Evolutionary conservation across 225 moss, liverwort and hornwort genomes (phyloP).

Genomic region (Marchantia paleacea): DNA sequence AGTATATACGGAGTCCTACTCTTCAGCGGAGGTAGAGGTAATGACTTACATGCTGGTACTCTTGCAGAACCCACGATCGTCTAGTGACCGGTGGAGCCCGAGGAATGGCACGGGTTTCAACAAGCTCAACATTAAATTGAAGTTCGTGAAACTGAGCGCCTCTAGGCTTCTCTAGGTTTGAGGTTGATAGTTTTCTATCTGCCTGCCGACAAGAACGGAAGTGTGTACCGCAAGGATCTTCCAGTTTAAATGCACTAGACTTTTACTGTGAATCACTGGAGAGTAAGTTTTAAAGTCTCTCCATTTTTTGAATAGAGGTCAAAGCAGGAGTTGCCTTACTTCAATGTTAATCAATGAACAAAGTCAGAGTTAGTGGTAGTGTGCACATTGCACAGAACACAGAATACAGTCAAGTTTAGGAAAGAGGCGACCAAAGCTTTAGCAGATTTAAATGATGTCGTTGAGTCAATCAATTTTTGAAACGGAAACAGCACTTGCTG

Average conservation of each 20-base stretch:
- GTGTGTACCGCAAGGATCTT: neutral
- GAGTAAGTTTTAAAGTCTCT: neutral
- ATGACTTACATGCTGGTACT: neutral
- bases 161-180: neutral
- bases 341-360: neutral
- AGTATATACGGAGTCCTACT: neutral
- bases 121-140: neutral
- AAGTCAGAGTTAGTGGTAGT: neutral
- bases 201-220: neutral
- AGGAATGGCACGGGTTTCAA: neutral
- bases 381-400: constrained; percentile 18
- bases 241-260: constrained; percentile 3
- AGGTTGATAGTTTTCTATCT: neutral
- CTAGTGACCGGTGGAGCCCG: neutral
- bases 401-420: neutral
- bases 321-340: neutral
- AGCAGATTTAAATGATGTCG: neutral
- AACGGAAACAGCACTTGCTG: constrained; percentile 1
- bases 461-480: neutral
- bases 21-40: neutral
- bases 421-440: neutral
- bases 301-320: constrained; percentile 7
- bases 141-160: neutral
- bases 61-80: constrained; percentile 5
- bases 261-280: neutral